Evolutionary conservation across 768 basidiomycete species (phyloP).

Genomic region (Clitopilus passeckerianus): DNA sequence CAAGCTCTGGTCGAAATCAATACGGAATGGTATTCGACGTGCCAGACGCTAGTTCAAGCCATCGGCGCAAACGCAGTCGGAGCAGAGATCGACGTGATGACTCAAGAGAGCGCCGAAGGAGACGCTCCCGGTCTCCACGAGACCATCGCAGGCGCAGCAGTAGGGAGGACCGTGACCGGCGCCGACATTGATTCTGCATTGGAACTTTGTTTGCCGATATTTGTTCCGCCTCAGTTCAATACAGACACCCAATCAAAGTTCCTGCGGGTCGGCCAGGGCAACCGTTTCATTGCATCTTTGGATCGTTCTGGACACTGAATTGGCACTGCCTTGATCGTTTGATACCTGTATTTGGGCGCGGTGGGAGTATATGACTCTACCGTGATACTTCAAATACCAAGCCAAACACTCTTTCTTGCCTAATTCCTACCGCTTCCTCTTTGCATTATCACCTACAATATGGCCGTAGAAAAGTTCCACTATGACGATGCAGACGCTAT

Average conservation of each 20-base stretch:
- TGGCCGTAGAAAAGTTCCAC: constrained; percentile 29
- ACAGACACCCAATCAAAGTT: constrained; percentile 8
- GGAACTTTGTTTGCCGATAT: constrained; percentile 11
- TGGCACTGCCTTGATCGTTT: background rate
- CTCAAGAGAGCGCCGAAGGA: constrained; percentile 22
- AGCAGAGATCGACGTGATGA: constrained; percentile 38
- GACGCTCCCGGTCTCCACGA: constrained; percentile 33
- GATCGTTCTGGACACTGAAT: background rate
- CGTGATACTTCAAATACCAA: background rate
- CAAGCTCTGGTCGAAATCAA: constrained; percentile 23
- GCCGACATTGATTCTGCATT: constrained; percentile 1
- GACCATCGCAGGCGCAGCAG: constrained; percentile 17
- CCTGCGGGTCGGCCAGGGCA: constrained; percentile 3
- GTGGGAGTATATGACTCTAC: constrained; percentile 1
- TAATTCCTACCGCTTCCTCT: background rate
- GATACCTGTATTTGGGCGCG: background rate
- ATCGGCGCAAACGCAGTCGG: constrained; percentile 45
- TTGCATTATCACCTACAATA: constrained; percentile 5
- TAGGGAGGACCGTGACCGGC: constrained; percentile 9
- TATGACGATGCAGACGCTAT: constrained; percentile 48
- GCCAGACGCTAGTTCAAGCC: constrained; percentile 30
- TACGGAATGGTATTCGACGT: constrained; percentile 89
- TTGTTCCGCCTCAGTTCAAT: constrained; percentile 3
- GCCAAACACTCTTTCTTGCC: background rate
- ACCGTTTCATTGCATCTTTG: background rate